These are phyloP conservation scores for Gaultheria prostrata DNA, from an alignment of 148 eudicot genomes.

Conservation along the genomic window DNA sequence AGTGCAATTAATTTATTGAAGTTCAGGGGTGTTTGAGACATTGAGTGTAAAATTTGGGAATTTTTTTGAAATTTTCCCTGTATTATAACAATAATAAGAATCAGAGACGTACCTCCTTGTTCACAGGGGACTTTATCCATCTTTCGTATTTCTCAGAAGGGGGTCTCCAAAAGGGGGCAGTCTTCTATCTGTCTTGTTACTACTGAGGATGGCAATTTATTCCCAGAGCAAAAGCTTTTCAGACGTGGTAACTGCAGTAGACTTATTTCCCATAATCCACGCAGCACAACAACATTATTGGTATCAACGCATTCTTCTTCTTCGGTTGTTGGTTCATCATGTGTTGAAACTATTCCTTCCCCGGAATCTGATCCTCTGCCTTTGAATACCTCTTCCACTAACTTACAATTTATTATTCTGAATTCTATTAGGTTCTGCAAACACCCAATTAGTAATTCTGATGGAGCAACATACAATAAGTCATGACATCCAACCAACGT, in stretches of 20 bases:
- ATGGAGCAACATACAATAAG: not conserved
- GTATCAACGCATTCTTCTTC: too few relatives aligned
- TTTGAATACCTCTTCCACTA: not conserved
- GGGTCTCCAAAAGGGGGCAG: not conserved
- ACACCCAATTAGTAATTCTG: not conserved
- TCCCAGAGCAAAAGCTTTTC: not conserved
- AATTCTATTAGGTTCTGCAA: not conserved
- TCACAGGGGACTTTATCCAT: not conserved
- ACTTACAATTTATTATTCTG: not conserved
- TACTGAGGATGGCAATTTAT: not conserved
- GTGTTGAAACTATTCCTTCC: not conserved
- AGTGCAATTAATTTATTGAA: too few relatives aligned
- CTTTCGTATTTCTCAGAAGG: not conserved
- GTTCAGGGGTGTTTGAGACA: too few relatives aligned
- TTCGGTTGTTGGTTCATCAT: not conserved
- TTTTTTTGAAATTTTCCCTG: too few relatives aligned
- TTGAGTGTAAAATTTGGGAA: too few relatives aligned
- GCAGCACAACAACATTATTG: not conserved
- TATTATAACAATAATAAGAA: too few relatives aligned
- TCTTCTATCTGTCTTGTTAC: not conserved
- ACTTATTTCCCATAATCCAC: not conserved
- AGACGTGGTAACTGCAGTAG: not conserved
- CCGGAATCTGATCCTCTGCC: not conserved
- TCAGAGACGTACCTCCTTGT: not conserved
- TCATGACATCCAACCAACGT: rapidly evolving